These are phyloP conservation scores for Boletales sp. DNA, from an alignment of 768 basidiomycete genomes.

Conservation along the genomic window DNA sequence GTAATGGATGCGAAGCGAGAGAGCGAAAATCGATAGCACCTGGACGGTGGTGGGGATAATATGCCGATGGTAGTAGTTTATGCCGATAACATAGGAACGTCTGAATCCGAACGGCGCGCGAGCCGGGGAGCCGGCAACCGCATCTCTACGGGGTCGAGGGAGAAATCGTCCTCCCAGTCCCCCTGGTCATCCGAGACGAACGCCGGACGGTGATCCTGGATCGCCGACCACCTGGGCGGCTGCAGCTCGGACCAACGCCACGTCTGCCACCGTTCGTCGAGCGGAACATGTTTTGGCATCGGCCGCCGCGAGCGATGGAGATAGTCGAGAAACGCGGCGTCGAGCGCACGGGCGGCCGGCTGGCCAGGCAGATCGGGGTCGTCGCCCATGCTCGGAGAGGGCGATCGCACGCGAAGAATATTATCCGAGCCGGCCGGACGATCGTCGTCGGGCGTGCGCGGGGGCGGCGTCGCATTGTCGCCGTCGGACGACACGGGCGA, in stretches of 20 bases:
- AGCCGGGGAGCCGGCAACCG: conserved; percentile 12
- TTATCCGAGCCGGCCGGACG: conserved; percentile 12
- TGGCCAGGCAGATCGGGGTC: conserved; percentile 17
- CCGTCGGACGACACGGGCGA: conserved; percentile 27
- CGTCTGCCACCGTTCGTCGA: conserved; percentile 30
- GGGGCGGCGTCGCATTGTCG: conserved; percentile 32
- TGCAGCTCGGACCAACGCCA: conserved; percentile 34
- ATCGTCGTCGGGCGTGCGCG: conserved; percentile 36
- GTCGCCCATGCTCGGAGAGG: conserved; percentile 17
- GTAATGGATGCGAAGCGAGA: conserved; percentile 24
- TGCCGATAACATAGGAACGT: conserved; percentile 13
- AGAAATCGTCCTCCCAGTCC: conserved; percentile 20
- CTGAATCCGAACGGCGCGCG: conserved; percentile 10
- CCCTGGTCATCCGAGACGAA: conserved; percentile 18
- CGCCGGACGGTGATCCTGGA: neutral
- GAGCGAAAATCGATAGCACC: conserved; percentile 15
- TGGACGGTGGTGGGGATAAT: conserved; percentile 3
- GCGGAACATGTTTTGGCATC: conserved; percentile 20
- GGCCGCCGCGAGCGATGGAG: conserved; percentile 23
- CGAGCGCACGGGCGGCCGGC: conserved; percentile 23
- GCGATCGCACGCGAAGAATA: conserved; percentile 22
- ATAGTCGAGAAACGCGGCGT: conserved; percentile 21
- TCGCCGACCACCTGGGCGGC: conserved; percentile 24
- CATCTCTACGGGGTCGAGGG: conserved; percentile 13
- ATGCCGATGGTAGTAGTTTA: conserved; percentile 9